These are phyloP conservation scores for Mycena kentingensis DNA, from an alignment of 768 basidiomycete genomes.

Conservation along the genomic window DNA sequence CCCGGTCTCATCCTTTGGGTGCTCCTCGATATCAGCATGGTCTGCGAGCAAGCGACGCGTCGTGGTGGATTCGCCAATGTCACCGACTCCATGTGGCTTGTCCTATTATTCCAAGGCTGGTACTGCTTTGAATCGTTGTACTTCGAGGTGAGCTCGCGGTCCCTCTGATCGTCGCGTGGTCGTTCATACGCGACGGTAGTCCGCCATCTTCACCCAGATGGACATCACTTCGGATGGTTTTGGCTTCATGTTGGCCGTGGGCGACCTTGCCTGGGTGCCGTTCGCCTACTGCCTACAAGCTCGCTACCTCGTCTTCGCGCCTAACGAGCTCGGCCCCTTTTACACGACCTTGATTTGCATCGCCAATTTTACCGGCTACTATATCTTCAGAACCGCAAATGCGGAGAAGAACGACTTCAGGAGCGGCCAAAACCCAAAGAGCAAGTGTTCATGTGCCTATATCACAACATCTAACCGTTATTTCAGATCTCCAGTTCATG, in stretches of 20 bases:
- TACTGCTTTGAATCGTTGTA: constrained; percentile 88
- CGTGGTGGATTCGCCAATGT: constrained; percentile 64
- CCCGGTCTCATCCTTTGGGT: constrained; percentile 93
- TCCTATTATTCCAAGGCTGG: constrained; percentile 80
- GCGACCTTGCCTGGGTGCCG: constrained; percentile 92
- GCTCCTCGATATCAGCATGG: constrained; percentile 86
- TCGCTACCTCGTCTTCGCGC: constrained; percentile 91
- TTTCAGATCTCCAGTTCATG: constrained; percentile 73
- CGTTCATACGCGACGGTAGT: constrained; percentile 42
- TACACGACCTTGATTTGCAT: constrained; percentile 59
- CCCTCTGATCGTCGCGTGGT: background rate
- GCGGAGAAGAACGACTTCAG: constrained; percentile 96
- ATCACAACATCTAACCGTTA: background rate
- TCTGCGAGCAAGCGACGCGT: constrained; percentile 86
- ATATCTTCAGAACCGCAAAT: constrained; percentile 88
- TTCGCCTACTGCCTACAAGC: constrained; percentile 94
- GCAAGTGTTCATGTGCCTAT: constrained; percentile 42
- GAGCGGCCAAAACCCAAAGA: constrained; percentile 91
- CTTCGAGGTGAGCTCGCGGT: constrained; percentile 67
- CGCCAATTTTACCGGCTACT: constrained; percentile 76
- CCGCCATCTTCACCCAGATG: constrained; percentile 91
- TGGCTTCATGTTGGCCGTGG: constrained; percentile 96
- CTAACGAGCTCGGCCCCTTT: constrained; percentile 70
- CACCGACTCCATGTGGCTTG: constrained; percentile 92
- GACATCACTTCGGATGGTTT: constrained; percentile 98